phyloP scores from a whole-genome alignment of 1,284 basidiomycete species.

The Ustilago nuda region DNA sequence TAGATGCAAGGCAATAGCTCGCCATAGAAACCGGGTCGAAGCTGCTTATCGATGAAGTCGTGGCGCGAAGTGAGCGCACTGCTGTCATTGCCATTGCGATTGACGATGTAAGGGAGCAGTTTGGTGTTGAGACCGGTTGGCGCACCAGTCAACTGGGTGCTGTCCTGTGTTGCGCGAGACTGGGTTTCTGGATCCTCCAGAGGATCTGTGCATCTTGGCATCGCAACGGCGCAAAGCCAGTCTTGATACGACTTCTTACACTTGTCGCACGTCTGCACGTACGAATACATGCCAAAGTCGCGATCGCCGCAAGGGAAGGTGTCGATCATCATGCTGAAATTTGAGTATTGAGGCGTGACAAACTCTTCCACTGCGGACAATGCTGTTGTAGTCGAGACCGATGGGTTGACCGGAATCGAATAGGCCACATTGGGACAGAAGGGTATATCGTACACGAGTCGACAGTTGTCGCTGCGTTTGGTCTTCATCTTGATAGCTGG shows the following conservation, averaged over 20 bases:
- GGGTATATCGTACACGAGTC: constrained; percentile 67
- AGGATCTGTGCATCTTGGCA: constrained; percentile 70
- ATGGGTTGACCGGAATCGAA: constrained; percentile 68
- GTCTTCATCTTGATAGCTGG: constrained; percentile 68
- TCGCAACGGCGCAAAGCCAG: constrained; percentile 70
- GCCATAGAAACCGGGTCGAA: constrained; percentile 60
- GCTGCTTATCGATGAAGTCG: constrained; percentile 57
- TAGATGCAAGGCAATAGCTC: constrained; percentile 67
- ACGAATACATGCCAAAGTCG: constrained; percentile 69
- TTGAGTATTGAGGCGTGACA: constrained; percentile 65
- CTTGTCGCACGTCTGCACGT: constrained; percentile 68
- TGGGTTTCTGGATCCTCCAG: constrained; percentile 42
- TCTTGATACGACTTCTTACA: constrained; percentile 69
- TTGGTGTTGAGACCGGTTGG: constrained; percentile 54
- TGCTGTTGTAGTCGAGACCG: constrained; percentile 58
- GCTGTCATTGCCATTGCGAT: constrained; percentile 51
- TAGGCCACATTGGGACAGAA: constrained; percentile 71
- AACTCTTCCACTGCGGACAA: constrained; percentile 63
- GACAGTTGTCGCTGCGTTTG: constrained; percentile 66
- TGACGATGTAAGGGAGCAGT: constrained; percentile 65
- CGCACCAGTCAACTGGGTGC: constrained; percentile 54
- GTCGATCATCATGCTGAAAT: constrained; percentile 69
- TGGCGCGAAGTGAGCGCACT: constrained; percentile 46
- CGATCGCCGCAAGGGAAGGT: constrained; percentile 70
- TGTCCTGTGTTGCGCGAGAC: constrained; percentile 56